Conservation (phyloP, 805 yeast genomes). For the Metschnikowia hibisci region DNA sequence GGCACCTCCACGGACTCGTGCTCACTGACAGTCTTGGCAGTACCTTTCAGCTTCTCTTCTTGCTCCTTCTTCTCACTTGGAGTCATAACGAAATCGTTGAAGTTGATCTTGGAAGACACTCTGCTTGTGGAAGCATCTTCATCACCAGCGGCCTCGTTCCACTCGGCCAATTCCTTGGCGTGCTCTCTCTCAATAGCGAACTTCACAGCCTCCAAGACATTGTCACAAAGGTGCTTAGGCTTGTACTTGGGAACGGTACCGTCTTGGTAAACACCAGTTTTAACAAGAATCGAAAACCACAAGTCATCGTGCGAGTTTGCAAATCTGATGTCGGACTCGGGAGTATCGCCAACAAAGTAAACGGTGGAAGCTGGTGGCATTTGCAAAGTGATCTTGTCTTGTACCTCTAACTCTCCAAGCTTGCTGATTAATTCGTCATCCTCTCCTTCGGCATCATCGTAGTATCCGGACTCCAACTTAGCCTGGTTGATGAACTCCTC, state of each 20-base stretch:
- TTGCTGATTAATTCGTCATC: slow-evolving; percentile 25
- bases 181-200: slow-evolving; percentile 84
- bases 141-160: slow-evolving; percentile 52
- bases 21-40: slow-evolving; percentile 23
- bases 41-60: slow-evolving; percentile 14
- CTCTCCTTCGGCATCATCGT: slow-evolving; percentile 28
- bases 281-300: slow-evolving; percentile 81
- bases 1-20: slow-evolving; percentile 52
- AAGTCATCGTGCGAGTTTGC: slow-evolving; percentile 82
- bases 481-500: slow-evolving; percentile 43
- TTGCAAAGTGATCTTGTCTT: slow-evolving; percentile 45
- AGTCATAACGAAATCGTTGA: slow-evolving; percentile 44
- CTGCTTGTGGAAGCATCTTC: slow-evolving; percentile 26
- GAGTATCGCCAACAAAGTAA: slow-evolving; percentile 86
- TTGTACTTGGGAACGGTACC: slow-evolving; percentile 75
- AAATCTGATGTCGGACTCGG: slow-evolving; percentile 83
- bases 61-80: slow-evolving; percentile 30
- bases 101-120: slow-evolving; percentile 33
- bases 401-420: slow-evolving; percentile 22
- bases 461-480: slow-evolving; percentile 35
- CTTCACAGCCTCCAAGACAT: slow-evolving; percentile 77
- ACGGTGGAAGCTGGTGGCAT: slow-evolving; percentile 84
- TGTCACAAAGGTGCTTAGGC: slow-evolving; percentile 70
- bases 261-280: slow-evolving; percentile 82
- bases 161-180: slow-evolving; percentile 62